Evolutionary conservation across 129 eudicot genomes (phyloP), one percentile per base, ranked within the genome.

Genomic region (Erigeron canadensis): DNA sequence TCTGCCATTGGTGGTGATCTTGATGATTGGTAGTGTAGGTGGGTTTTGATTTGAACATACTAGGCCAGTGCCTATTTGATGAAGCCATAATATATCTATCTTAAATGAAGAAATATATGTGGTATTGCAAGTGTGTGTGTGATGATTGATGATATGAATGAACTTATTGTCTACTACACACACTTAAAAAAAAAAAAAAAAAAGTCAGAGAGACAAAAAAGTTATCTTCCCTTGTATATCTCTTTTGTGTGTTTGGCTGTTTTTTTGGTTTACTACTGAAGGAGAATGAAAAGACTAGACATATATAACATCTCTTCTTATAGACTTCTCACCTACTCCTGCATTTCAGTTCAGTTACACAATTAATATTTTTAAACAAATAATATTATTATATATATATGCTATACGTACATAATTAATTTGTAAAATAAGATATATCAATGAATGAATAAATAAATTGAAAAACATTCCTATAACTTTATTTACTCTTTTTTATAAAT

Each of bases 21-120:
- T 83, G 83, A 61, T 79, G 85, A 55, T 69, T 67, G 59, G 79
- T 67, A 54, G 79, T 63, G 82, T 63, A 74, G 71, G 73, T 76
- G 75, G 98, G 89, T 63, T 90, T 90, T 64, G 99, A 90, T 72
- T 88, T 94, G 85, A 94, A 94, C 97, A 94, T 84, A 65, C 97
- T 94, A 53, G 99, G 99, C 99, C 99, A 94, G 89, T 94, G 95
- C 66, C 90, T 84, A 80, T 94, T 94, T 63, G 97, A 94, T 58
- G 98, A 94, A 67, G 85, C 85, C 96, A 89, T 89, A 55, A 65
- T 18, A 45, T 48, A 70, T 17, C 8, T 43, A 54, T 50, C 43
- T 57, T 69, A 63, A 75, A 23, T 65, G n/a, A n/a, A n/a, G n/a
- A n/a, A n/a, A n/a, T n/a, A n/a, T n/a, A n/a, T n/a, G n/a, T n/a